Evolutionary conservation across 1,284 basidiomycete species (phyloP), one percentile per base, ranked within the genome.

Genomic region (Coniophora puteana): DNA sequence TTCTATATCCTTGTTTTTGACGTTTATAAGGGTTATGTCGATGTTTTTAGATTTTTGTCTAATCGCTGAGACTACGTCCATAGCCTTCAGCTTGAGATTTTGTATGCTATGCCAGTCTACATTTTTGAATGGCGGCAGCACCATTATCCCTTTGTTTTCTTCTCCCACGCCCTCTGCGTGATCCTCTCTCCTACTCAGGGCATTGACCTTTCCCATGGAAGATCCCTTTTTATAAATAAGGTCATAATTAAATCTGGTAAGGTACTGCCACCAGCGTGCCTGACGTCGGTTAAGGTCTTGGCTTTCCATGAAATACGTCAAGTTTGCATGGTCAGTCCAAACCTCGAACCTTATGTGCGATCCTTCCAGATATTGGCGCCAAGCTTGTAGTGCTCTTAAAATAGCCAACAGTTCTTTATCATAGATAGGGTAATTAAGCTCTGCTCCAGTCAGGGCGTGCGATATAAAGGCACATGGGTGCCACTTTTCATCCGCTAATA

Each of bases 221-320:
- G 49, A 52, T 1, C 73, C 69, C 0, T 69, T 63, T 7, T 54
- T 49, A 40, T 74, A 68, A 2, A 52, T 34, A 3, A 77, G 55
- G 0, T 38, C 40, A 45, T n/a, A n/a, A n/a, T n/a, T n/a, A n/a
- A n/a, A n/a, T n/a, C 50, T 24, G 1, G 54, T 29, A 1, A 71
- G 46, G 22, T 53, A 42, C 7, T 59, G 40, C 3, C 43, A 40
- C 66, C 69, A 72, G 20, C 63, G 33, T 2, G 60, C 64, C 47
- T 71, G 68, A 16, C 61, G 22, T 32, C 57, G 42, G 30, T 53
- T 65, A 0, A 69, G 52, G 11, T 53, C 52, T 27, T 56, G 48
- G 1, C 50, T 26, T 0, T 28, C 43, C 4, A 31, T 43, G 40
- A 60, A 65, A 34, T 58, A 63, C 27, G 44, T 37, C 0, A 65